Conservation (phyloP, 1,139 yeast species). For the Pichia cactophila region DNA sequence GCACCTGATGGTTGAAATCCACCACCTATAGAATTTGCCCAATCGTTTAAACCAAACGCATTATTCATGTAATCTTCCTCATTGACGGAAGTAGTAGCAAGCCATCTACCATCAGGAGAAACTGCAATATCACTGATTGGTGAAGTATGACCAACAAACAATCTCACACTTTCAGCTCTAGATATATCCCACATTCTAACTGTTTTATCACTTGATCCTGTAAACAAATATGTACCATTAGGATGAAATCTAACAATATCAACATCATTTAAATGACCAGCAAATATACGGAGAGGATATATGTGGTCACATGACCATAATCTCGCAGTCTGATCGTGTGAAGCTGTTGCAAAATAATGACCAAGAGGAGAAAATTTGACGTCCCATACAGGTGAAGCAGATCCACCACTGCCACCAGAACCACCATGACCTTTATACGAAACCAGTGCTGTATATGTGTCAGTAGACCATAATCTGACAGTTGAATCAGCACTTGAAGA, state of each 20-base stretch:
- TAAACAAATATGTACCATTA: slow-evolving; percentile 84
- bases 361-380: slow-evolving; percentile 92
- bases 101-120: slow-evolving; percentile 95
- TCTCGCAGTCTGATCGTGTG: slow-evolving; percentile 96
- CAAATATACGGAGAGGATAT: slow-evolving; percentile 89
- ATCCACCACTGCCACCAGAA: slow-evolving; percentile 13
- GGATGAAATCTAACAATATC: slow-evolving; percentile 96
- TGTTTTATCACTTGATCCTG: slow-evolving; percentile 93
- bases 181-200: slow-evolving; percentile 98
- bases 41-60: slow-evolving; percentile 12
- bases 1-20: slow-evolving; percentile 12
- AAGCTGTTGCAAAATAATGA: slow-evolving; percentile 94
- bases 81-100: slow-evolving; percentile 95
- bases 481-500: slow-evolving; percentile 90
- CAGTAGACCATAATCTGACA: slow-evolving; percentile 89
- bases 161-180: slow-evolving; percentile 81
- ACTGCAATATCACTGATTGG: slow-evolving; percentile 81
- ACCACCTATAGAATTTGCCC: slow-evolving; percentile 11
- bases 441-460: slow-evolving; percentile 81
- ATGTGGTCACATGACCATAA: slow-evolving; percentile 98
- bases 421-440: slow-evolving; percentile 79
- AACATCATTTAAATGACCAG: slow-evolving; percentile 95
- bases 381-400: slow-evolving; percentile 93
- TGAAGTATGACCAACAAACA: slow-evolving; percentile 92
- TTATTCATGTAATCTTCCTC: slow-evolving; percentile 35